Conservation (phyloP, 2,329 filamentous ascomycete species). For the Zymoseptoria crescenta region DNA sequence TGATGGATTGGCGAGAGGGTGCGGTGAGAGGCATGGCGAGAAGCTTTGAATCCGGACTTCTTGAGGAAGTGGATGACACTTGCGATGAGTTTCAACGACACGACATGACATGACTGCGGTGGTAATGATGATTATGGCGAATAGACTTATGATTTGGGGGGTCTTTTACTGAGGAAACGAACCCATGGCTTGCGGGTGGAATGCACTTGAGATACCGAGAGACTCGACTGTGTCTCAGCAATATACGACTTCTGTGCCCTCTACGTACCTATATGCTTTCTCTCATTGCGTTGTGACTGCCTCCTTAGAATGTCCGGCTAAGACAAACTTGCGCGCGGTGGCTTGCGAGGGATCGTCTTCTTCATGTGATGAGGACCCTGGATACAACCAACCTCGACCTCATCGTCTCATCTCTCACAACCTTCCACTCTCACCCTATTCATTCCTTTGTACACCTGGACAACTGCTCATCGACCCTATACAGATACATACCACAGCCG, state of each 20-base stretch:
- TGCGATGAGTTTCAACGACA: neutral
- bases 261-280: no score
- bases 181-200: no score
- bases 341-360: neutral
- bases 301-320: neutral
- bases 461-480: neutral
- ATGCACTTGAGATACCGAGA: no score
- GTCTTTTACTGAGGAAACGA: no score
- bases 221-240: no score
- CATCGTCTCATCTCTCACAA: neutral
- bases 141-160: neutral
- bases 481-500: neutral
- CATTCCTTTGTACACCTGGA: neutral
- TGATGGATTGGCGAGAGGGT: neutral
- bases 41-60: neutral
- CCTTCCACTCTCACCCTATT: neutral
- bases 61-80: neutral
- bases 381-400: neutral
- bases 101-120: neutral
- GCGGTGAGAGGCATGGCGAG: no score
- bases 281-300: no score
- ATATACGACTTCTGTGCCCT: no score
- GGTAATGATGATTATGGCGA: neutral
- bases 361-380: neutral
- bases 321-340: neutral